Conservation (phyloP, 805 yeast species). For the Phaffomyces opuntiae region DNA sequence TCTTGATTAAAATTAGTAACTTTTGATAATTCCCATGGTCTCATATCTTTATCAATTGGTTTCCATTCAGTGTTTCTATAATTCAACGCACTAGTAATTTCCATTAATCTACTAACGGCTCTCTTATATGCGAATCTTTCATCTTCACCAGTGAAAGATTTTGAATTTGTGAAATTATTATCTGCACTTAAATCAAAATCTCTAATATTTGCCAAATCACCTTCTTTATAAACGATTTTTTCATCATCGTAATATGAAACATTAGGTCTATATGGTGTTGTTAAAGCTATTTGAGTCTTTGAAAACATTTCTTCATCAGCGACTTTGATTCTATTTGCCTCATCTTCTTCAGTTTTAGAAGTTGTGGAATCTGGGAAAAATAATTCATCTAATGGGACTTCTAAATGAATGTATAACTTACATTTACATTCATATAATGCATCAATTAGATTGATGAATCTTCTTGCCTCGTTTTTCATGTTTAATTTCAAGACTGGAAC, state of each 20-base stretch:
- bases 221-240: constrained; percentile 26
- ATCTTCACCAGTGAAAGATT: constrained; percentile 69
- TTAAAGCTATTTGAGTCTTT: constrained; percentile 50
- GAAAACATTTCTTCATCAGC: constrained; percentile 69
- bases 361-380: constrained; percentile 50
- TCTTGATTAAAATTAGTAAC: constrained; percentile 13
- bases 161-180: constrained; percentile 38
- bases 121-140: constrained; percentile 67
- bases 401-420: constrained; percentile 46
- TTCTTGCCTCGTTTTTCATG: constrained; percentile 61
- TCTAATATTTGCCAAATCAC: constrained; percentile 14
- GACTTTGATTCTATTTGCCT: constrained; percentile 34
- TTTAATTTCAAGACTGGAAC: constrained; percentile 52
- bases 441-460: constrained; percentile 60
- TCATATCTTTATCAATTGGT: constrained; percentile 42
- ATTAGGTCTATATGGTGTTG: constrained; percentile 65
- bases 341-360: constrained; percentile 18
- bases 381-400: constrained; percentile 40
- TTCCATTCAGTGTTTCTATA: constrained; percentile 54
- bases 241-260: constrained; percentile 54
- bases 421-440: constrained; percentile 65
- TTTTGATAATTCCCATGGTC: constrained; percentile 48
- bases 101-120: constrained; percentile 59
- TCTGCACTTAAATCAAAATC: constrained; percentile 16
- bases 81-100: constrained; percentile 44